Evolutionary conservation across 805 yeast genomes (phyloP).

Genomic region (Candida lessepsii): DNA sequence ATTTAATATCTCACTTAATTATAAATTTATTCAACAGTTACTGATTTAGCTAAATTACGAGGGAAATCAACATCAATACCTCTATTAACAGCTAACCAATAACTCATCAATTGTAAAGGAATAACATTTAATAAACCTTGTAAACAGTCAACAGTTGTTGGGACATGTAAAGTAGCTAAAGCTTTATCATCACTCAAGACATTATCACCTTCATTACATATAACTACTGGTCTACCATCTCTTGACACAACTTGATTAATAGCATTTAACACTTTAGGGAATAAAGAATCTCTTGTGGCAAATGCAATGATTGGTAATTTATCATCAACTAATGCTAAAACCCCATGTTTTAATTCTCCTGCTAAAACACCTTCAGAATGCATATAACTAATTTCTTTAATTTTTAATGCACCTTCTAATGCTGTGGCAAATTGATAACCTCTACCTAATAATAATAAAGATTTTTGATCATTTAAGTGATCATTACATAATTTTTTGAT

Average conservation of each 20-base stretch:
- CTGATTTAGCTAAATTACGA: slow-evolving; percentile 96
- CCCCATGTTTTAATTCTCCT: slow-evolving; percentile 99
- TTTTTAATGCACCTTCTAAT: slow-evolving; percentile 96
- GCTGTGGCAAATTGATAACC: slow-evolving; percentile 98
- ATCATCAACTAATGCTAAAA: slow-evolving; percentile 92
- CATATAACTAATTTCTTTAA: slow-evolving; percentile 97
- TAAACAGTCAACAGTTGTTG: slow-evolving; percentile 93
- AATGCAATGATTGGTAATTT: slow-evolving; percentile 90
- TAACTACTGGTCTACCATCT: slow-evolving; percentile 92
- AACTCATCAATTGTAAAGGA: slow-evolving; percentile 93
- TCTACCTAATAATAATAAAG: slow-evolving; percentile 89
- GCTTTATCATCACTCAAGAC: slow-evolving; percentile 55
- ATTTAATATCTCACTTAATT: too few relatives aligned
- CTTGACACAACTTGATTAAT: slow-evolving; percentile 96
- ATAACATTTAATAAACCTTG: slow-evolving; percentile 94
- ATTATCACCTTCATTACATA: slow-evolving; percentile 80
- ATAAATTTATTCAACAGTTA: slow-evolving; percentile 79
- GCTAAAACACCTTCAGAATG: slow-evolving; percentile 99
- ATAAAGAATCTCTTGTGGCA: slow-evolving; percentile 93
- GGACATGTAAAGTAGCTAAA: slow-evolving; percentile 80
- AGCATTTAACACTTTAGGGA: slow-evolving; percentile 94
- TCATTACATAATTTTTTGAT: slow-evolving; percentile 74
- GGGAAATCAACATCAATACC: slow-evolving; percentile 99
- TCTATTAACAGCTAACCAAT: slow-evolving; percentile 93
- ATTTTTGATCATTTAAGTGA: slow-evolving; percentile 76